These are phyloP conservation scores for Begonia loranthoides DNA, from an alignment of 306 rosid genomes.

Conservation along the genomic window DNA sequence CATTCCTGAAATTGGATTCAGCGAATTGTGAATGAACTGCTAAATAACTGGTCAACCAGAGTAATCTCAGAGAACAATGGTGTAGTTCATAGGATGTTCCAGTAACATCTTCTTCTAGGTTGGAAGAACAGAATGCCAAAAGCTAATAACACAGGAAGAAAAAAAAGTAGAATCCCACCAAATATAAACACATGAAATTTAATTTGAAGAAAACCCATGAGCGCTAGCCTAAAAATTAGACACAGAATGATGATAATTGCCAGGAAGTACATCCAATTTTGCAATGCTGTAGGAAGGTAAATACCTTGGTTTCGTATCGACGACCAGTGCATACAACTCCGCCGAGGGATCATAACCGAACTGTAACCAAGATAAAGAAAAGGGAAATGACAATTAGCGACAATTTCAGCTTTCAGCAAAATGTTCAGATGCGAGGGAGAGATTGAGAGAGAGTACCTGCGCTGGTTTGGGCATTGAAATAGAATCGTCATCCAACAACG, in stretches of 20 bases:
- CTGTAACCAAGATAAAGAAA: constrained; percentile 24
- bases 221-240: background rate
- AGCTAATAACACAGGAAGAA: background rate
- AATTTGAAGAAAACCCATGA: background rate
- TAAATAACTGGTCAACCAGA: background rate
- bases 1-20: constrained; percentile 32
- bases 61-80: background rate
- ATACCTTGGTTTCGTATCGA: constrained; percentile 50
- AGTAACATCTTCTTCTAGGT: background rate
- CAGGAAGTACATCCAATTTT: too few species aligned
- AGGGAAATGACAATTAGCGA: background rate
- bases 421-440: background rate
- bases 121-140: background rate
- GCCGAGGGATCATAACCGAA: constrained; percentile 54
- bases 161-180: background rate
- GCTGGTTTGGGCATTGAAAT: constrained; percentile 29
- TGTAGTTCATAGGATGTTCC: background rate
- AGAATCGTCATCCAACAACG: constrained; percentile 37
- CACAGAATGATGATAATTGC: background rate
- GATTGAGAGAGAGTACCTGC: constrained; percentile 22
- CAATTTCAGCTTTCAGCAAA: too few species aligned
- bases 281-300: background rate
- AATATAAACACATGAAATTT: background rate
- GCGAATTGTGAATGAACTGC: background rate
- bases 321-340: constrained; percentile 56